Base-by-base conservation (phyloP, 164 flowering plant genomes). In the Sextonia rubra region DNA sequence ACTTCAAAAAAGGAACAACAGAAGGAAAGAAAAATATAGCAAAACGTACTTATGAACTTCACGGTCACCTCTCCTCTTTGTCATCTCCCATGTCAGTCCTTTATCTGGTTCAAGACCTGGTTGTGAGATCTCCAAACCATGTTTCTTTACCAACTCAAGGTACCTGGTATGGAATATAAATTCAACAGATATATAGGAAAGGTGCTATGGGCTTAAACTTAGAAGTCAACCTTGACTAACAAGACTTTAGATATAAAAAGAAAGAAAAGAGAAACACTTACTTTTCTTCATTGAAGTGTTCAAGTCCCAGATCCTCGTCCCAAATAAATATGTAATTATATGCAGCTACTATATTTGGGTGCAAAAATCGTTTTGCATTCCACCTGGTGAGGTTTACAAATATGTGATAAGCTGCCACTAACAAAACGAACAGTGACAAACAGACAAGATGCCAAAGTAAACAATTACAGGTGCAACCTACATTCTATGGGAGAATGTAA, bases 221-320 rank as follows among this genome's bases (percentile, higher is more conserved):
- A 1, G 63, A 23, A 15, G 26, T 9, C 30, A 64, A 20, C 25
- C 30, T 76, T 68, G 29, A 66, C 47, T 12, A 67, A 60, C 24
- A 29, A 29, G 37, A 56, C 70, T 32, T 47, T 49, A 23, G 55
- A 55, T 22, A 61, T 7, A 1, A 49, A 64, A 65, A 62, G 44
- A 58, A 74, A 0, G 47, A 26, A 17, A 61, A 61, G 25, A 61
- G 24, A 61, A 12, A 17, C 29, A 48, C 73, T 76, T 79, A 88
- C 99, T 85, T 91, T 49, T 86, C 92, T 26, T 86, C 92, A 86
- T 93, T 85, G 75, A 95, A 95, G 84, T 95, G 97, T 66, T 95
- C 93, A 65, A 93, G 91, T 71, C 97, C 97, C 62, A 95, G 91
- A 81, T 95, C 99, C 84, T 95, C 99, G 82, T 95, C 99, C 99